phyloP scores from a whole-genome alignment of 805 yeast genomes.

The Millerozyma acaciae region DNA sequence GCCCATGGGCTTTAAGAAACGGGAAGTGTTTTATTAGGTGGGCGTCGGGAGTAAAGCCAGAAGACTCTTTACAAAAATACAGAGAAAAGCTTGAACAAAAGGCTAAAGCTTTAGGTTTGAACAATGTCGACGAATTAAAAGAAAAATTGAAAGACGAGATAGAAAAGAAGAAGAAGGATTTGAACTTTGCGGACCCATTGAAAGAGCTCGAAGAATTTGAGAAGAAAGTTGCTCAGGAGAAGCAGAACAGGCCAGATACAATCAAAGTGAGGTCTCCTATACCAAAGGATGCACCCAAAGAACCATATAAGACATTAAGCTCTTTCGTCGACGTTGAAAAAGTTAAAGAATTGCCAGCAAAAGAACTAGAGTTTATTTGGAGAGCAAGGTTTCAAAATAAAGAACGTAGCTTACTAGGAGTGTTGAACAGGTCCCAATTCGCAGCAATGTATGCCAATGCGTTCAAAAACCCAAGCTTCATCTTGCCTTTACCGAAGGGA shows the following conservation, averaged over 20 bases:
- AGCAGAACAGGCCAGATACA: constrained; percentile 19
- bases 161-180: constrained; percentile 49
- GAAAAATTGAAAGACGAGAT: constrained; percentile 60
- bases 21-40: too few relatives aligned
- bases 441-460: constrained; percentile 63
- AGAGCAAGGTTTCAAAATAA: constrained; percentile 72
- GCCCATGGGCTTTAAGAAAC: too few relatives aligned
- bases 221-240: constrained; percentile 31
- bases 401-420: constrained; percentile 62
- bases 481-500: constrained; percentile 79
- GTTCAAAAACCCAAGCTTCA: constrained; percentile 71
- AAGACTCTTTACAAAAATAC: constrained; percentile 17
- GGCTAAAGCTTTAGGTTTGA: constrained; percentile 32
- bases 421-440: constrained; percentile 54
- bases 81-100: constrained; percentile 30
- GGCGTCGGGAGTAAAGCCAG: too few relatives aligned
- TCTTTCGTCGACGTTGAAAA: constrained; percentile 72
- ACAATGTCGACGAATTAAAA: constrained; percentile 55
- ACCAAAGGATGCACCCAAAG: constrained; percentile 28
- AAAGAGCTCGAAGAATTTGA: constrained; percentile 59
- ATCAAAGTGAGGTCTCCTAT: constrained; percentile 34
- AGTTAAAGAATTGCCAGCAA: constrained; percentile 47
- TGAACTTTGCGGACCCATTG: constrained; percentile 65
- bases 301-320: constrained; percentile 67
- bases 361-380: constrained; percentile 82